Evolutionary conservation across 1,139 yeast genomes (phyloP), one percentile per base, ranked within the genome.

Genomic region (Suzukiozyma palmioleophila): DNA sequence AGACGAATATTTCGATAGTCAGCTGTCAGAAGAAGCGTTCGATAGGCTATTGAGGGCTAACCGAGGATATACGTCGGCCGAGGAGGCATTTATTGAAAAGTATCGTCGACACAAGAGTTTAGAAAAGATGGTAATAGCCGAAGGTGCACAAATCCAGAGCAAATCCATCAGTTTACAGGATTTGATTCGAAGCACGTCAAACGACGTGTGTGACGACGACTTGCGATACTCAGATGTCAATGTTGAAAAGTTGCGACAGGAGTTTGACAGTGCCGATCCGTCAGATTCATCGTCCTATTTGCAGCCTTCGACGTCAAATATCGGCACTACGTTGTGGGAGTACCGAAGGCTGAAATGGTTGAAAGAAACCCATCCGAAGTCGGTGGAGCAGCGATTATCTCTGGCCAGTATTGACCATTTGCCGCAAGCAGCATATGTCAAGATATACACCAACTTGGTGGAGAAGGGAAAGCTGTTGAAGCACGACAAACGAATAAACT

Each of bases 281-380:
- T 35, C 42, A 5, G 46, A 47, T 12, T 45, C 53, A 8, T 42
- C 45, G 27, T 34, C 41, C 10, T 40, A 34, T 16, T 33, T 25
- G 15, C 45, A 47, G 15, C 16, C 16, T 3, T n/a, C 16, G 3
- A 8, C 31, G 12, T 18, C 47, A 11, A 49, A 50, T 28, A 52
- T 68, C 3, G 89, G 86, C 5, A 70, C 70, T 18, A 55, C 60
- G 3, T 64, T 82, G 18, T 84, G 89, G 90, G 71, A 73, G 39
- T 60, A 65, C 41, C 73, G 87, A 45, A 66, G 89, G 39, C 53
- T 58, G 8, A 69, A 76, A 39, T 84, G 94, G 94, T 55, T 73
- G 22, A 59, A 57, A 22, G 49, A 47, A 34, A 50, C 43, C 43
- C 25, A 39, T 29, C 37, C 40, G 33, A 51, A 46, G 21, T 54